Base-by-base conservation (phyloP, 2,329 filamentous ascomycete genomes). In the Fusarium drepaniforme region DNA sequence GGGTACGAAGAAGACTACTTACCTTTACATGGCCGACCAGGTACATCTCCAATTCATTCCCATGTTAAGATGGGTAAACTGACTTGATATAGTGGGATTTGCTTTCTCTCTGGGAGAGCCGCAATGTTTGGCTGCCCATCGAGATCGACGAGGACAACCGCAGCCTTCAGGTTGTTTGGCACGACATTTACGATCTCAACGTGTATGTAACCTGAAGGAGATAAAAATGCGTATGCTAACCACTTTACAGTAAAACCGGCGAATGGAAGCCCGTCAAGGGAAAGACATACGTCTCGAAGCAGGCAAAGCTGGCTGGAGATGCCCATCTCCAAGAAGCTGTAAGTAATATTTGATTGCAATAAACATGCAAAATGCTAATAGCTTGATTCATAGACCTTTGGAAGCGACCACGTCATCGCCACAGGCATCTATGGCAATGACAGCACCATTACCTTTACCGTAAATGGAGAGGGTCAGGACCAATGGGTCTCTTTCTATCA, bases 401-500 rank as follows among this genome's bases (percentile, higher is more conserved):
- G 82, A 9, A 85, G 81, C 57, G 80, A 85, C 53, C 82, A 84
- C 4, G 77, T 83, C 6, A 89, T 89, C 60, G 80, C 85, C 2
- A 89, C 88, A 0, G 86, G 86, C 6, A 89, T 89, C 60, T 85
- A 85, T 57, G 87, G 87, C 5, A 89, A 89, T 68, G 85, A 87
- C 56, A 88, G 86, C 78, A 89, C 85, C 0, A 82, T 86, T 8
- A 87, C 84, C 0, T 89, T 89, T 72, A 82, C 83, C 33, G 83
- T 89, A 18, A 79, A 86, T 51, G 87, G 87, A 4, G 78, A 82
- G 21, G 87, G 87, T 6, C 82, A 85, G 49, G 83, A 86, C 1
- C 88, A 89, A 76, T 89, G 87, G 87, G 84, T 89, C 0, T 88
- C 87, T 0, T 89, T 89, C 79, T 88, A 89, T 78, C 88, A 89